Conservation (phyloP, 1,139 yeast genomes). For the Kurtzmaniella quercitrusa region DNA sequence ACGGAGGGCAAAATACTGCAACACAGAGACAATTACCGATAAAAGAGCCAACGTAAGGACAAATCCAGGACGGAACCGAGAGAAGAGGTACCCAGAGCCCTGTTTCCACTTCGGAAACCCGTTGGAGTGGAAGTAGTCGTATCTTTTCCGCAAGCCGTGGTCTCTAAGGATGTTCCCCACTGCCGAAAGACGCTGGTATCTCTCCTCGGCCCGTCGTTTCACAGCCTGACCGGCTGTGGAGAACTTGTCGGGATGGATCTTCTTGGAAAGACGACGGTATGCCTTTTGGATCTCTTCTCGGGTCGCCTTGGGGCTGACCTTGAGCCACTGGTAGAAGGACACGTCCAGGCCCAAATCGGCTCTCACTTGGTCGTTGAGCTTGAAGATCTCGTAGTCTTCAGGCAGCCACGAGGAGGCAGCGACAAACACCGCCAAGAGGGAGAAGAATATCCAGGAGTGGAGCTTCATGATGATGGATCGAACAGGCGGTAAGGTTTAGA, state of each 20-base stretch:
- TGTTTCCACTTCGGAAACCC: constrained; percentile 83
- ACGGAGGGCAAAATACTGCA: constrained; percentile 56
- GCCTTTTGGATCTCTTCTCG: constrained; percentile 68
- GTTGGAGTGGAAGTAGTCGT: constrained; percentile 75
- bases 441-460: constrained; percentile 2
- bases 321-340: constrained; percentile 69
- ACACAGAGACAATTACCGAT: constrained; percentile 44
- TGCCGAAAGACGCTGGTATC: constrained; percentile 70
- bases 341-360: constrained; percentile 58
- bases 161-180: constrained; percentile 71
- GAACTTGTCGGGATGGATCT: constrained; percentile 80
- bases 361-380: constrained; percentile 61
- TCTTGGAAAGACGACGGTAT: constrained; percentile 65
- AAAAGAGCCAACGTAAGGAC: constrained; percentile 48
- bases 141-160: constrained; percentile 60
- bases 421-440: constrained; percentile 13
- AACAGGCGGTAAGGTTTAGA: too few relatives aligned
- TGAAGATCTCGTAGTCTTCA: constrained; percentile 78
- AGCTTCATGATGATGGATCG: constrained; percentile 5
- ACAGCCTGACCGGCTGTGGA: constrained; percentile 35
- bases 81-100: constrained; percentile 47
- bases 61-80: constrained; percentile 60
- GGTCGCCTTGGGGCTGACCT: constrained; percentile 49
- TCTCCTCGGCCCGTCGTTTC: constrained; percentile 46
- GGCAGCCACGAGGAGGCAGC: constrained; percentile 35